Evolutionary conservation across 805 yeast genomes (phyloP), one percentile per base, ranked within the genome.

Genomic region (Candida glaebosa): DNA sequence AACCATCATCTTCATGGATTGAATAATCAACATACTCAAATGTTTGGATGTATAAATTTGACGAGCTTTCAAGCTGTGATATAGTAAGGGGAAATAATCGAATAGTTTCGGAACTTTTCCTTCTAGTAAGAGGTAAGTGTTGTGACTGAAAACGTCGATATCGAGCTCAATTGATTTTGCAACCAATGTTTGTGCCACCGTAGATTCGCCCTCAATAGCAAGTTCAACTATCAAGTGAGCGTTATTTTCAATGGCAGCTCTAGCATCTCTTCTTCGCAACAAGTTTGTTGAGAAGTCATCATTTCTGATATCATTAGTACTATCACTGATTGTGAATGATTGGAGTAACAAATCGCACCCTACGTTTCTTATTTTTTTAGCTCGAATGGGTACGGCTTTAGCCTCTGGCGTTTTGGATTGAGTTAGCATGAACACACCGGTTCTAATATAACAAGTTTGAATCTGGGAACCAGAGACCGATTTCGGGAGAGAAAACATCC

Each of bases 371-470:
- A 35, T 12, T 22, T 14, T 5, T n/a, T 22, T 24, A 7, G 5
- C 30, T 12, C 26, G 19, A 5, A 25, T 15, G n/a, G 18, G 24
- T 22, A 14, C 18, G 19, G 39, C 12, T 15, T 39, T 36, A 16
- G 8, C 26, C 20, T 40, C 30, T n/a, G 34, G 17, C n/a, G 41
- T 5, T 12, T 24, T 18, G 8, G 22, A 18, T 25, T 37, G 34
- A 16, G 12, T 26, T 6, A 31, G 19, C 14, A 37, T 6, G 14
- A 24, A 31, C 7, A 28, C 15, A 8, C 81, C 75, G 3, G 79
- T 57, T 39, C 74, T 75, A 34, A 79, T 74, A 2, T 75, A 73
- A 39, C 79, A 69, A 32, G 77, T 78, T 28, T 77, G 77, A 38
- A 65, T 65, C 44, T 79, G 81, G 0, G 82, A 60, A 1, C 67